These are phyloP conservation scores for Sphagnurus paluster DNA, from an alignment of 1,284 basidiomycete genomes.

Conservation along the genomic window DNA sequence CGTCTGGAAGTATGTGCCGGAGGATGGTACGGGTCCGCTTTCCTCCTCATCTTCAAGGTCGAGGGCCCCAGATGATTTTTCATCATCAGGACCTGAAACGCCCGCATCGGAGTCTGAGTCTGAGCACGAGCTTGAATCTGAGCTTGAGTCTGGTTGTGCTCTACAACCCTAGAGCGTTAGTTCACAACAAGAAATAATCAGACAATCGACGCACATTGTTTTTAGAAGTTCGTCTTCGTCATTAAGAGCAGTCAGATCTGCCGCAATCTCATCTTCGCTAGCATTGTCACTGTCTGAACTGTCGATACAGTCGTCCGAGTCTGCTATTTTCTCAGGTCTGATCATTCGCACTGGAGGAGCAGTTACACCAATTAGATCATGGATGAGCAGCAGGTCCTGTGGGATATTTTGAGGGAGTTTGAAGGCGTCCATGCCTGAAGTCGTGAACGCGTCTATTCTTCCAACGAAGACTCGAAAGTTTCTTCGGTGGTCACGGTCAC, in stretches of 20 bases:
- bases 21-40: constrained; percentile 35
- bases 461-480: constrained; percentile 2
- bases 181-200: not conserved
- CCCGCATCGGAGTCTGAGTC: constrained; percentile 42
- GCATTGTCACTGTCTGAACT: constrained; percentile 49
- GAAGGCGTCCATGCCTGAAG: constrained; percentile 43
- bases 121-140: constrained; percentile 43
- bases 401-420: constrained; percentile 59
- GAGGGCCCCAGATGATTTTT: constrained; percentile 19
- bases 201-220: constrained; percentile 20
- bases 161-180: constrained; percentile 7
- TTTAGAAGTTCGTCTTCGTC: constrained; percentile 30
- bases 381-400: constrained; percentile 74
- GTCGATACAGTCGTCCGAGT: constrained; percentile 43
- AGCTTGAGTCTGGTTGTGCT: constrained; percentile 27
- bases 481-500: constrained; percentile 17
- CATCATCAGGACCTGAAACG: no score
- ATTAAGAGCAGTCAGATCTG: constrained; percentile 45
- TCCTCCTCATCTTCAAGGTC: constrained; percentile 56
- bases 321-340: constrained; percentile 8
- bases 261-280: constrained; percentile 73
- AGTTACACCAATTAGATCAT: constrained; percentile 53
- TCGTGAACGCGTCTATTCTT: constrained; percentile 13
- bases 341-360: constrained; percentile 18
- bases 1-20: constrained; percentile 52